Percentiles rank a stretch among this genome's conserved stretches.
Evolutionary conservation across 345 rosid species (phyloP).

Genomic region (Luvunga scandens): DNA sequence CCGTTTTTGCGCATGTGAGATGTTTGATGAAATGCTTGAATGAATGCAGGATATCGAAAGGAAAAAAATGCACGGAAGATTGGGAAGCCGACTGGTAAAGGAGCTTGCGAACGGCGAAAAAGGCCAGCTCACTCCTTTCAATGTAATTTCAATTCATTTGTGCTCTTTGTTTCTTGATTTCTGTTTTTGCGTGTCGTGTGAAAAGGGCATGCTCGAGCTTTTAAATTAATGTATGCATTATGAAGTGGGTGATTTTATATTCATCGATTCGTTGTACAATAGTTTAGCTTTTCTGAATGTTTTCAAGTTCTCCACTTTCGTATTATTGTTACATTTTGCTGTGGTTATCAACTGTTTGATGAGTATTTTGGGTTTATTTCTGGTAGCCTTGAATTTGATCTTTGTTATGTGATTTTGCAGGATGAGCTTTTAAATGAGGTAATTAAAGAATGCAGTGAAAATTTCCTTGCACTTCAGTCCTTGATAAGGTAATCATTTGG

Average conservation of each 20-base stretch:
- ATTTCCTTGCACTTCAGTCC: conserved; percentile 57
- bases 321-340: not conserved
- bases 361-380: not conserved
- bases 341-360: not conserved
- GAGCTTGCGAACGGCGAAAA: conserved; percentile 52
- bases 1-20: not conserved
- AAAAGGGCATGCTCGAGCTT: too few relatives aligned
- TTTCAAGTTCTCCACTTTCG: too few relatives aligned
- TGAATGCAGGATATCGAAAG: not conserved
- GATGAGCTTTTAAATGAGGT: conserved; percentile 57
- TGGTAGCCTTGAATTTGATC: not conserved
- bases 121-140: conserved; percentile 56
- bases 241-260: too few relatives aligned
- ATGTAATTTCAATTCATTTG: conserved; percentile 28
- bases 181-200: not conserved
- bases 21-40: conserved; percentile 35
- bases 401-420: conserved; percentile 27
- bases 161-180: not conserved
- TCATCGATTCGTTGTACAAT: not conserved
- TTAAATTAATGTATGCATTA: not conserved
- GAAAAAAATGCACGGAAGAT: conserved; percentile 48
- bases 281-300: not conserved
- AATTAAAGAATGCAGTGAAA: conserved; percentile 53
- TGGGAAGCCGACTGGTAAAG: conserved; percentile 52
- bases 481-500: conserved; percentile 43